Base-by-base conservation (phyloP, 2,329 filamentous ascomycete species). In the Aureobasidium sp. region DNA sequence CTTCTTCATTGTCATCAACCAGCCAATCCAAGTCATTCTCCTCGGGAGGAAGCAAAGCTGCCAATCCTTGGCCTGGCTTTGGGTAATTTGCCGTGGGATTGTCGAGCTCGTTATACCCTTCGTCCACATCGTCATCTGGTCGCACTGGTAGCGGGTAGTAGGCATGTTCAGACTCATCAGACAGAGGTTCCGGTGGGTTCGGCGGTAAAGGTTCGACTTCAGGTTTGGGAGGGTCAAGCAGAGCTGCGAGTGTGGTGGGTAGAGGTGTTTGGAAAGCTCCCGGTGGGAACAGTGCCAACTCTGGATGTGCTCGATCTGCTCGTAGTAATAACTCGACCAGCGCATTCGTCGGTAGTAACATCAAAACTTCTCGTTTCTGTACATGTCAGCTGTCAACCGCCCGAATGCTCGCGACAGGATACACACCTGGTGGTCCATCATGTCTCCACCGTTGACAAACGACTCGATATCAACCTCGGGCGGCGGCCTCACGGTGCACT, bases 271-370 rank as follows among this genome's bases (percentile, higher is more conserved):
- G 54, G 65, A 62, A 50, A 63, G 57, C 25, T 50, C 67, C 72
- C 40, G 73, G 71, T n/a, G 76, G 70, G 65, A 89, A 90, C 57
- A 91, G 76, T 5, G 86, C 82, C 6, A 91, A 75, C 57, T 84
- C 80, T 2, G 87, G 85, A 62, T 88, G 79, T 2, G 82, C 71
- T 49, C 81, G 79, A 29, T 82, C 82, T 61, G 84, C 79, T 63
- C 81, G 80, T 61, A 89, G 76, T 37, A 90, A 75, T 29, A 90
- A 78, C 57, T 81, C 81, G 49, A 90, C 81, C 1, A 92, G 77
- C 40, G 84, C 78, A 10, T 78, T 73, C 64, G 84, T 81, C 2
- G 86, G 75, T 31, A 90, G 77, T 13, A 78, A 78, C 0, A 79
- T 79, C 57, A 91, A 77, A 69, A 63, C 67, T 67, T 67, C 35